phyloP scores from a whole-genome alignment of 768 basidiomycete genomes.

The Rhizopogon sp. region DNA sequence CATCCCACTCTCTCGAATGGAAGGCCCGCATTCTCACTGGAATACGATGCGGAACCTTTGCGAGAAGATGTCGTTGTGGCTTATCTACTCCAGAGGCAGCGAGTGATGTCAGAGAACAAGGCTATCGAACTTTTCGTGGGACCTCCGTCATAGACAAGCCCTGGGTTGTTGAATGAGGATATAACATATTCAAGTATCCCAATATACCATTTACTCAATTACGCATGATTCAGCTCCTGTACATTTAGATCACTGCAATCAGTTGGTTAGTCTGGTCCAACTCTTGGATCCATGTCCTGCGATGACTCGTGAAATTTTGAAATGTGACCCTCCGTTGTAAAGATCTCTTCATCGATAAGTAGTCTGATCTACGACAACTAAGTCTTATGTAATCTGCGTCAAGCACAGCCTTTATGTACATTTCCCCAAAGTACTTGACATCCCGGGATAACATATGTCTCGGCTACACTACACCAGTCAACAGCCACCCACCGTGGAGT shows the following conservation, averaged over 20 bases:
- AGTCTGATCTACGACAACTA: too few relatives aligned
- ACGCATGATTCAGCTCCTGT: not conserved
- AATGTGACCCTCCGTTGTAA: too few relatives aligned
- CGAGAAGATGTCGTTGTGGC: conserved; percentile 25
- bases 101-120: conserved; percentile 17
- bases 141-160: not conserved
- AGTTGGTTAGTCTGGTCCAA: too few relatives aligned
- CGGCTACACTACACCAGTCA: too few relatives aligned
- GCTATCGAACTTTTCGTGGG: conserved; percentile 23
- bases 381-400: too few relatives aligned
- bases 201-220: not conserved
- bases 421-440: too few relatives aligned
- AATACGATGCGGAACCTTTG: conserved; percentile 18
- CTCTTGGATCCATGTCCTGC: too few relatives aligned
- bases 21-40: conserved; percentile 18
- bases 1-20: not conserved
- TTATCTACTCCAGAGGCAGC: conserved; percentile 23
- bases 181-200: not conserved
- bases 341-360: too few relatives aligned
- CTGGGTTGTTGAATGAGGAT: not conserved
- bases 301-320: too few relatives aligned
- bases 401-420: too few relatives aligned
- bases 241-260: not conserved
- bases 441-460: too few relatives aligned
- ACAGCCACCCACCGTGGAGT: too few relatives aligned